A percentile compares a stretch with the other conserved stretches of the same genome.
These are phyloP conservation scores for Orbilia javanica DNA, from an alignment of 2,329 filamentous ascomycete species.

Conservation along the genomic window DNA sequence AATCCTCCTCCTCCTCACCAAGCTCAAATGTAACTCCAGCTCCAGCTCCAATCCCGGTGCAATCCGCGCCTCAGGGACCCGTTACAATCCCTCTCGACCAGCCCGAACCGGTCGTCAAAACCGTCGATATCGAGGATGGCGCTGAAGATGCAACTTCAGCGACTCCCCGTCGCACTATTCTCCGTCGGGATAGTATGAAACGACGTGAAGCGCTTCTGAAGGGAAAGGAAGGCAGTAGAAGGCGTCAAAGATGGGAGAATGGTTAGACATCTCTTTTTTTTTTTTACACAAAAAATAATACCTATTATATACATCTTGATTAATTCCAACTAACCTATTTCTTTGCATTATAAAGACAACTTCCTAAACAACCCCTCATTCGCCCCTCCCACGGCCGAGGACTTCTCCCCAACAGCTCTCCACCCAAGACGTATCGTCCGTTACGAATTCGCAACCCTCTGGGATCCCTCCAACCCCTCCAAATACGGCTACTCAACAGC, in stretches of 20 bases:
- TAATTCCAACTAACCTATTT: too few relatives aligned
- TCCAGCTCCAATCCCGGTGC: conserved; percentile 1
- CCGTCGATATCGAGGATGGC: conserved; percentile 34
- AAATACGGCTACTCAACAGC: conserved; percentile 64
- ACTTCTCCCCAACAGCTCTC: conserved; percentile 86
- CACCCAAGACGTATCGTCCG: conserved; percentile 82
- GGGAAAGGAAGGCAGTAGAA: conserved; percentile 89
- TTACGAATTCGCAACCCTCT: conserved; percentile 88
- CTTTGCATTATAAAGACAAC: conserved; percentile 75
- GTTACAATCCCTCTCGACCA: conserved; percentile 53
- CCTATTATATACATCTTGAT: not conserved
- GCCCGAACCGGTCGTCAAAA: conserved; percentile 48
- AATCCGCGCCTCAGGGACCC: conserved; percentile 2
- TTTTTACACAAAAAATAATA: not conserved
- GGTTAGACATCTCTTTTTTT: conserved; percentile 68
- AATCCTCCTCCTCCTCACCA: conserved; percentile 6
- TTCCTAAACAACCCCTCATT: conserved; percentile 87
- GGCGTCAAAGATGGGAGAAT: conserved; percentile 94
- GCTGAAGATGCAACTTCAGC: not conserved
- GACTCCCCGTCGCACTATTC: conserved; percentile 13
- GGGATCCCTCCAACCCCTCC: conserved; percentile 74
- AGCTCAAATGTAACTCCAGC: conserved; percentile 1
- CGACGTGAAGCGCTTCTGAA: conserved; percentile 82
- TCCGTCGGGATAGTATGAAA: conserved; percentile 66
- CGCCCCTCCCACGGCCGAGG: conserved; percentile 81